A percentile compares a stretch with the other conserved stretches of the same genome.
phyloP scores from a whole-genome alignment of 805 yeast genomes.

The Cyberlindnera petersonii region DNA sequence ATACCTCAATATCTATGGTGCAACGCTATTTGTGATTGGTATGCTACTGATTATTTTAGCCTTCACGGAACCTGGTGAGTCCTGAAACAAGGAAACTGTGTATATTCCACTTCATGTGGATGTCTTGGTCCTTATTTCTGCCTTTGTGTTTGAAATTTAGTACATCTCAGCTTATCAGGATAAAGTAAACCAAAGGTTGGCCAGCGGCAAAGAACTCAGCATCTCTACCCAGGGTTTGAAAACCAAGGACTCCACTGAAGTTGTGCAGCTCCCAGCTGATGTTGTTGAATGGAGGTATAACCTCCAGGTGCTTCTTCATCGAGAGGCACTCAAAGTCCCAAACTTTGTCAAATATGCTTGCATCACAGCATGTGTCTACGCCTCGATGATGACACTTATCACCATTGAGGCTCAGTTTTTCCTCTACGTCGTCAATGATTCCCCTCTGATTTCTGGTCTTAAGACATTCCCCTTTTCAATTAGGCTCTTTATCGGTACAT shows the following conservation, averaged over 20 bases:
- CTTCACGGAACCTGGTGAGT: slow-evolving; percentile 41
- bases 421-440: slow-evolving; percentile 25
- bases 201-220: background rate
- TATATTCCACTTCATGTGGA: slow-evolving; percentile 36
- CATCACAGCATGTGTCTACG: slow-evolving; percentile 21
- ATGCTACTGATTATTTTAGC: slow-evolving; percentile 39
- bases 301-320: slow-evolving; percentile 29
- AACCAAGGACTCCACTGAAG: background rate
- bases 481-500: slow-evolving; percentile 30
- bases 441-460: slow-evolving; percentile 34
- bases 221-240: background rate
- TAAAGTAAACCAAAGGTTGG: background rate
- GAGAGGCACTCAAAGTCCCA: slow-evolving; percentile 24
- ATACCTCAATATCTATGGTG: slow-evolving; percentile 35
- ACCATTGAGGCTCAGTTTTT: slow-evolving; percentile 27
- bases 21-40: slow-evolving; percentile 32
- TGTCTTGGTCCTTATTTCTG: background rate
- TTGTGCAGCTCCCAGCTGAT: background rate
- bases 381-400: slow-evolving; percentile 21
- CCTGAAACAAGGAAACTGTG: slow-evolving; percentile 39
- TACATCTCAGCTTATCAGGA: background rate
- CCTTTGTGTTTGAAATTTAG: background rate
- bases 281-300: slow-evolving; percentile 10
- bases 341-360: slow-evolving; percentile 27
- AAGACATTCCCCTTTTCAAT: slow-evolving; percentile 34